Base-by-base conservation (phyloP, 2,329 filamentous ascomycete species). In the Talaromyces sp. region DNA sequence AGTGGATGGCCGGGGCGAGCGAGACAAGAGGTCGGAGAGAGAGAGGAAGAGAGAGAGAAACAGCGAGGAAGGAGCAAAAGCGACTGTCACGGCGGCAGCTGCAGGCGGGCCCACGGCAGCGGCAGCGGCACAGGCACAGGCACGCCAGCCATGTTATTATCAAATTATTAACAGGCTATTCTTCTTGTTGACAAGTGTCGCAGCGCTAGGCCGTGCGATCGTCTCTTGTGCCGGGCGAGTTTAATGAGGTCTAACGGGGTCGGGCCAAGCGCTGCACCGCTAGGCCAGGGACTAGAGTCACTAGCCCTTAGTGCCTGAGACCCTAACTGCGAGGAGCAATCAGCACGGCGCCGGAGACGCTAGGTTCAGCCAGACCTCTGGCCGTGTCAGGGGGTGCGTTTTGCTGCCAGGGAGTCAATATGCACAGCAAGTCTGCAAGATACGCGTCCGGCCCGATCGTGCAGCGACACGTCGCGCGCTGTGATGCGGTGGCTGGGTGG, bases 161-260 rank as follows among this genome's bases (percentile, higher is more conserved):
- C 9, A n/a, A 22, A 22, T 39, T 39, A 11, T 11, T 33, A 33
- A 15, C 4, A 13, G 13, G 11, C 32, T 13, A 33, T 13, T 55
- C 63, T 30, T 30, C 28, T 30, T 30, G 28, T 30, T 30, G 28
- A 30, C 28, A 30, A 30, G 28, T 30, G 8, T 30, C 54, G 66
- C 67, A 67, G 62, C 66, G 68, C 17, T 62, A 65, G 66, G 67
- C 61, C 56, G 58, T 51, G 65, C 53, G 30, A 55, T 55, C 33
- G 53, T 19, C 53, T 17, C 19, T 5, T 19, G 9, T 19, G 13
- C 8, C n/a, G 30, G 52, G n/a, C 22, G 19, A 13, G 13, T 57
- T 57, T 44, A 57, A 47, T 57, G 22, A 25, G 19, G 27, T 27
- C 55, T 61, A 61, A 61, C 60, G 60, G 33, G 33, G 55, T 54